Conservation (phyloP, 768 basidiomycete species). For the Pisolithus sp. region DNA sequence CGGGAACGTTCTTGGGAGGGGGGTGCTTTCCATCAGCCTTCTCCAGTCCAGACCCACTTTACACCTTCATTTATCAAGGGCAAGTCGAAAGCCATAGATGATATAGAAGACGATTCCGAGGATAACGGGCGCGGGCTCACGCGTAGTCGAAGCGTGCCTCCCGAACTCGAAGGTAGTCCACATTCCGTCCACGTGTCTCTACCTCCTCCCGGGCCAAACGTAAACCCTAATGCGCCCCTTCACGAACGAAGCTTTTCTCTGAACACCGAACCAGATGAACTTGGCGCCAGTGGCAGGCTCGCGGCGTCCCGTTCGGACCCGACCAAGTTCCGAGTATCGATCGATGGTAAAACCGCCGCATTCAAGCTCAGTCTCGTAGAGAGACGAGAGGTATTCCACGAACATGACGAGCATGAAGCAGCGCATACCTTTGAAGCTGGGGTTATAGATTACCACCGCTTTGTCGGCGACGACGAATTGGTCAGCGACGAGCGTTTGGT, state of each 20-base stretch:
- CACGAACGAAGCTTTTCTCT: slow-evolving; percentile 3
- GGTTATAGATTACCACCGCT: slow-evolving; percentile 55
- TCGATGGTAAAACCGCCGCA: slow-evolving; percentile 51
- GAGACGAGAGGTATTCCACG: slow-evolving; percentile 23
- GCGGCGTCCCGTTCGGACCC: slow-evolving; percentile 55
- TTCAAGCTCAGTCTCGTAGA: slow-evolving; percentile 72
- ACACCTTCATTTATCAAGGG: slow-evolving; percentile 10
- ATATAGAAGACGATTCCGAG: slow-evolving; percentile 6
- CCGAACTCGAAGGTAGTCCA: slow-evolving; percentile 42
- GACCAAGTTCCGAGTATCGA: slow-evolving; percentile 55
- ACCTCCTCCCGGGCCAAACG: slow-evolving; percentile 11
- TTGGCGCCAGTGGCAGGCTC: slow-evolving; percentile 51
- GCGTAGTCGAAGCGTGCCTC: slow-evolving; percentile 55
- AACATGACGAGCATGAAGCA: slow-evolving; percentile 47
- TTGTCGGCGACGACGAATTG: slow-evolving; percentile 59
- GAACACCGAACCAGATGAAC: slow-evolving; percentile 14
- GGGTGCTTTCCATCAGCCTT: slow-evolving; percentile 83
- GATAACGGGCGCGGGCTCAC: slow-evolving; percentile 25
- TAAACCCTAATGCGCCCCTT: not conserved
- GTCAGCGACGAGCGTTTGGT: slow-evolving; percentile 62
- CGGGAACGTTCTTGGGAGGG: slow-evolving; percentile 92
- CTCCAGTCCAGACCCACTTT: slow-evolving; percentile 55
- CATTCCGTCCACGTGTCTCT: slow-evolving; percentile 17
- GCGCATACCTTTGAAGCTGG: slow-evolving; percentile 51
- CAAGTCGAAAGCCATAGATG: slow-evolving; percentile 8